Evolutionary conservation across 2,329 filamentous ascomycete species (phyloP).

Genomic region (Aschersonia sp.): DNA sequence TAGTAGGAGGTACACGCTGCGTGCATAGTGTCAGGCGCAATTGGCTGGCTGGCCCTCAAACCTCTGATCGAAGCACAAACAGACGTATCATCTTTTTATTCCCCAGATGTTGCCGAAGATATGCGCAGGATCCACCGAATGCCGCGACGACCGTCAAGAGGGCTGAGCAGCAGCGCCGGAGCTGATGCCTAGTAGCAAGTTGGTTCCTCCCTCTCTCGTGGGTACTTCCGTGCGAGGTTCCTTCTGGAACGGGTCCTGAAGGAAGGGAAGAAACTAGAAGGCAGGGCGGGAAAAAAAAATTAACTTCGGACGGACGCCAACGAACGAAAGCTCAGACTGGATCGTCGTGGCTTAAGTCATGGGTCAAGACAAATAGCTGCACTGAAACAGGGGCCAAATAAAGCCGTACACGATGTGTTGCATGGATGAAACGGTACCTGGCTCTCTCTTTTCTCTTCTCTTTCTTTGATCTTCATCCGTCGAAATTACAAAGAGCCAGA

Average conservation of each 20-base stretch:
- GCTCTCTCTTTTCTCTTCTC: too few species aligned
- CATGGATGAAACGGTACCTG: background rate
- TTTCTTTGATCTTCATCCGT: too few species aligned
- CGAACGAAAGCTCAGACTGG: background rate
- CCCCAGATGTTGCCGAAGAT: background rate
- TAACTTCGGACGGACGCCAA: background rate
- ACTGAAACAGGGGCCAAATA: background rate
- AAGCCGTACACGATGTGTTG: background rate
- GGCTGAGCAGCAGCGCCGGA: background rate
- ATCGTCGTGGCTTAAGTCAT: background rate
- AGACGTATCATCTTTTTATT: background rate
- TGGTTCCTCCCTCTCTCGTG: background rate
- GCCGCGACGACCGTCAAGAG: background rate
- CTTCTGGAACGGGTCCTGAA: background rate
- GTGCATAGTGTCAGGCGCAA: too few species aligned
- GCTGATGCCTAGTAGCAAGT: background rate
- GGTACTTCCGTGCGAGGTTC: background rate
- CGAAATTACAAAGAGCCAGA: too few species aligned
- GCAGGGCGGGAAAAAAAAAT: background rate
- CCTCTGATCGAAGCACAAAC: too few species aligned
- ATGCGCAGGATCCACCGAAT: background rate
- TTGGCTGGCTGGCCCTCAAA: too few species aligned
- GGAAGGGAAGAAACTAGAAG: background rate
- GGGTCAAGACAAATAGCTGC: background rate
- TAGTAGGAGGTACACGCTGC: too few species aligned